A percentile compares a stretch with the other conserved stretches of the same genome.
phyloP scores from a whole-genome alignment of 768 basidiomycete species.

The Dictyophora rubrovolvata region DNA sequence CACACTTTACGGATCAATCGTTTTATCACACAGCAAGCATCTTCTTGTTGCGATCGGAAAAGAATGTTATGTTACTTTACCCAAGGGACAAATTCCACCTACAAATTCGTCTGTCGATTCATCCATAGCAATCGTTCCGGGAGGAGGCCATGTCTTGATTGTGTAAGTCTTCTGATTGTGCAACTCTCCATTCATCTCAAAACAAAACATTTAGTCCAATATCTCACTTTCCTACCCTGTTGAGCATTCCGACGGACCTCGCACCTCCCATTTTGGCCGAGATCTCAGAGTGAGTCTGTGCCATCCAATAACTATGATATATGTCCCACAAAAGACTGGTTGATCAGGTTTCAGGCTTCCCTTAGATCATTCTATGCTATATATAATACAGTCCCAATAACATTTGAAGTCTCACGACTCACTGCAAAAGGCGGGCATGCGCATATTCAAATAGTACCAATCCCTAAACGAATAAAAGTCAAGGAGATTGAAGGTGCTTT shows the following conservation, averaged over 20 bases:
- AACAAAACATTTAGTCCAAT: conserved; percentile 41
- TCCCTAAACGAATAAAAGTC: conserved; percentile 53
- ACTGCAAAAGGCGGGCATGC: conserved; percentile 87
- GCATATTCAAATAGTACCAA: conserved; percentile 79
- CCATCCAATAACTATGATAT: not conserved
- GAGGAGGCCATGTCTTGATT: conserved; percentile 92
- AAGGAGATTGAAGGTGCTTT: conserved; percentile 61
- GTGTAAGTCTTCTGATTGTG: conserved; percentile 26
- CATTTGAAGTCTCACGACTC: conserved; percentile 82
- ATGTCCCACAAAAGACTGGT: not conserved
- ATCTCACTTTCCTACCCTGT: conserved; percentile 83
- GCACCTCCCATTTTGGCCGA: conserved; percentile 68
- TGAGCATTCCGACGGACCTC: conserved; percentile 71
- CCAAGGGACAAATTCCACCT: conserved; percentile 89
- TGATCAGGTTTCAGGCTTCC: conserved; percentile 64
- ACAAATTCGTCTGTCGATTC: conserved; percentile 45
- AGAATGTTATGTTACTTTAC: conserved; percentile 92
- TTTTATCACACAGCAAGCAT: conserved; percentile 57
- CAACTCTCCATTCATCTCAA: not conserved
- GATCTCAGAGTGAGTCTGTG: conserved; percentile 50
- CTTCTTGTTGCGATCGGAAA: conserved; percentile 88
- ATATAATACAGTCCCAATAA: conserved; percentile 56
- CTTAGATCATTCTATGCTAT: conserved; percentile 63
- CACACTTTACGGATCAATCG: too few relatives aligned
- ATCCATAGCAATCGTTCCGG: conserved; percentile 50